Evolutionary conservation across 192 early-diverging fungal genomes (phyloP), one percentile per base, ranked within the genome.

Genomic region (Gryganskiella cystojenkinii): DNA sequence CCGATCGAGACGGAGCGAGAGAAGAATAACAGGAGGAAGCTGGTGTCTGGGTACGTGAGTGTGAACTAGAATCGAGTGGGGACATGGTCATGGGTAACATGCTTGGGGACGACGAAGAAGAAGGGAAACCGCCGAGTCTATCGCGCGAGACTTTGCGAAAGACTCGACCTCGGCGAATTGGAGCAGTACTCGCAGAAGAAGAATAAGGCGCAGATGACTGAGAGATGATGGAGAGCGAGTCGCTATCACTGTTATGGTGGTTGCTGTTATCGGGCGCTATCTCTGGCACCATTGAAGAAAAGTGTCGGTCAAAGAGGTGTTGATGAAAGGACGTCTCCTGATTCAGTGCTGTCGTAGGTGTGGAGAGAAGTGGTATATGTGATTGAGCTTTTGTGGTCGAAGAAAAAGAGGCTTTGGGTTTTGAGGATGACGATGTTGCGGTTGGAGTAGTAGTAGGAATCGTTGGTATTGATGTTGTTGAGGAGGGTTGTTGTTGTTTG

Each of bases 201-300:
- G 58, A 61, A 28, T 61, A 61, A n/a, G 43, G 65, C 17, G 68
- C 58, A 3, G 68, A 70, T 9, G 64, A 61, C n/a, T 75, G 72
- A 4, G 72, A 75, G 57, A 75, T 44, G 20, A 5, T 56, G 3
- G 73, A 76, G 15, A 49, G 54, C 35, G 30, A 50, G 27, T 68
- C 73, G 47, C 51, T 68, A 7, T 76, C 73, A 13, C 73, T 76
- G 53, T 62, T n/a, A 42, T 46, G 44, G 61, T 61, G 13, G 61
- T 28, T 33, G 35, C 22, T 31, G 58, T 46, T 33, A 33, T n/a
- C n/a, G n/a, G n/a, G n/a, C n/a, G n/a, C n/a, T n/a, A n/a, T 28
- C 8, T 40, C 37, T 13, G 37, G 7, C 37, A 40, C 37, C 5
- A 13, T 40, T 5, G 52, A 22, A 15, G 20, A 28, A 14, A 53